Evolutionary conservation across 2,329 filamentous ascomycete genomes (phyloP).

Genomic region (Paecilomyces fulvus): DNA sequence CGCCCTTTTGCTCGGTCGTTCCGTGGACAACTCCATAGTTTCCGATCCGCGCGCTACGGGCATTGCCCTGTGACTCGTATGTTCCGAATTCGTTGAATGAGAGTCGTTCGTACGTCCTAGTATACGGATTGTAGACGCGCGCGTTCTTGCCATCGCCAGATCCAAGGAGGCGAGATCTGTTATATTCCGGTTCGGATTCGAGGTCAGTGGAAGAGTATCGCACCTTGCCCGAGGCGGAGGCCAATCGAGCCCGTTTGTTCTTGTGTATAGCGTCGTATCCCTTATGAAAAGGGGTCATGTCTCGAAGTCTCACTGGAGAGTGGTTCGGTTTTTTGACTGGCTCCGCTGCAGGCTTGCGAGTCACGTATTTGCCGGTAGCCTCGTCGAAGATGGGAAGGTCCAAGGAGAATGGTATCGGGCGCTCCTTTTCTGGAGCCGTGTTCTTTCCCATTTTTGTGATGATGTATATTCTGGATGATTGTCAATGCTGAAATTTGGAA

Average conservation of each 20-base stretch:
- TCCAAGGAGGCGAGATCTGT: background rate
- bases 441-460: background rate
- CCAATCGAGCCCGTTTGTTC: background rate
- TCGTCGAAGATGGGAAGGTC: conserved; percentile 1
- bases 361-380: background rate
- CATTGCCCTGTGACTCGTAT: background rate
- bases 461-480: background rate
- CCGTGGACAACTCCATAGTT: background rate
- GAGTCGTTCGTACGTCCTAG: background rate
- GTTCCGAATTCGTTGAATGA: background rate
- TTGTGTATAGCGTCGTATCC: background rate
- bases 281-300: background rate
- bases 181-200: background rate
- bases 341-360: background rate
- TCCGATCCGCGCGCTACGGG: background rate
- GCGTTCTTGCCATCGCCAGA: background rate
- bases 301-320: background rate
- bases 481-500: background rate
- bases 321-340: background rate
- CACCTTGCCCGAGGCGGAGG: background rate
- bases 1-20: background rate
- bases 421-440: background rate
- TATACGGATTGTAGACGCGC: background rate
- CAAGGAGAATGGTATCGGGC: background rate
- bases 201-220: background rate